Base-by-base conservation (phyloP, 306 rosid species). In the Morella rubra region DNA sequence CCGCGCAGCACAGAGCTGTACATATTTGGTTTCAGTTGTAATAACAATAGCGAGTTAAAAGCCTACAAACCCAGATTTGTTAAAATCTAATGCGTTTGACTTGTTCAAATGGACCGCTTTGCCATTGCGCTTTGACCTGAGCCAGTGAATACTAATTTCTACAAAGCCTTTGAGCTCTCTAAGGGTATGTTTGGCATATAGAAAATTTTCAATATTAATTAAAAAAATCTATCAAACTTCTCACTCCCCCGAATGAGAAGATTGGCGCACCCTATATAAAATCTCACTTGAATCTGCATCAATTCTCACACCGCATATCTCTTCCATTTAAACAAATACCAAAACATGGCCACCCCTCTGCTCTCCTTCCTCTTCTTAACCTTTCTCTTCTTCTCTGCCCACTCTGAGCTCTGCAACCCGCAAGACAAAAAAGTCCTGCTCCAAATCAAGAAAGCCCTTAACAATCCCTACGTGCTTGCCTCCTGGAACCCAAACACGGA, bases 401-500 rank as follows among this genome's bases (percentile, higher is more conserved):
- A 10, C 15, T 11, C 51, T 13, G 13, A 47, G 51, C 12, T 47
- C 51, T 2, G 15, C 51, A 13, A 47, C 12, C 3, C 51, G 6
- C 13, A 47, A 10, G 51, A 47, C 51, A 10, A 47, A 1, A 10
- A 10, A 1, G 96, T 73, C n/a, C 89, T 93, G 3, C 91, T 93
- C 58, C 79, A 80, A 69, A 86, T 93, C 74, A 91, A 90, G 73
- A 64, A 84, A n/a, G 90, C 90, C 71, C 84, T 93, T 73, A 85
- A 89, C 81, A 72, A 93, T 69, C 96, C 96, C 4, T 88, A 91
- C 78, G 20, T 82, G 5, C 79, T 91, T 6, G 49, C 89, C 80
- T 88, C 97, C 0, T 91, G 93, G 97, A 44, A 90, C 0, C 79
- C 96, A 10, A 18, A 83, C 64, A 70, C 56, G 0, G 98, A 90